phyloP scores from a whole-genome alignment of 2,329 filamentous ascomycete species.

The Raffaelea albimanens region DNA sequence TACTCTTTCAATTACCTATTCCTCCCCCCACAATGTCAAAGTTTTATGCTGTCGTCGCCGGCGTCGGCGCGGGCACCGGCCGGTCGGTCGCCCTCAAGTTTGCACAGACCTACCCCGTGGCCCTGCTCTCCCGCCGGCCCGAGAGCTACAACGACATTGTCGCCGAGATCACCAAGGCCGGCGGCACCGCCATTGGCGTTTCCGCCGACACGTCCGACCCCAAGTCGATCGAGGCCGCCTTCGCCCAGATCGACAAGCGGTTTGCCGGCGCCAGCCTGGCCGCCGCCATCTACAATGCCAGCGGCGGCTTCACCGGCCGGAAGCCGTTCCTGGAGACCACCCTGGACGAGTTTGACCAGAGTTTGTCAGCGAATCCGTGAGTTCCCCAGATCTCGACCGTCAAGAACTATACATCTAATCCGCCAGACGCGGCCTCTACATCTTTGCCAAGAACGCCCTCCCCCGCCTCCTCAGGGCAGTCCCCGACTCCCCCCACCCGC shows the following conservation, averaged over 20 bases:
- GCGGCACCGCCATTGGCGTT: conserved; percentile 64
- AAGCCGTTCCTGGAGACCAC: conserved; percentile 52
- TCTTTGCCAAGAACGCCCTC: conserved; percentile 63
- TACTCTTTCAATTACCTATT: not conserved
- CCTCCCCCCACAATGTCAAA: conserved; percentile 13
- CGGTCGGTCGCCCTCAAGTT: conserved; percentile 43
- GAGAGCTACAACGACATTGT: conserved; percentile 58
- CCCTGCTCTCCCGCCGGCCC: conserved; percentile 61
- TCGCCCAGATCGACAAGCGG: conserved; percentile 48
- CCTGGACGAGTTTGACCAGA: conserved; percentile 37
- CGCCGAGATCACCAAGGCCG: conserved; percentile 55
- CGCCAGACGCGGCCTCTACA: conserved; percentile 56
- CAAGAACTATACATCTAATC: not conserved
- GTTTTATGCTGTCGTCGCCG: conserved; percentile 60
- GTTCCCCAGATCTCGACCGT: conserved; percentile 12
- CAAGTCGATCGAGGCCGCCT: conserved; percentile 43
- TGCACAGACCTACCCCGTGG: conserved; percentile 58
- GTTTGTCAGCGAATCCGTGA: conserved; percentile 39
- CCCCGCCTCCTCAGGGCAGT: conserved; percentile 61
- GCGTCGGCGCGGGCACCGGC: conserved; percentile 59
- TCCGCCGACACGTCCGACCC: conserved; percentile 53
- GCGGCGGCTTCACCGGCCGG: conserved; percentile 33
- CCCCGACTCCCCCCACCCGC: conserved; percentile 49
- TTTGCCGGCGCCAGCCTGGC: conserved; percentile 45
- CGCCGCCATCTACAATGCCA: conserved; percentile 64